These are phyloP conservation scores for Salix suchowensis DNA, from an alignment of 345 rosid genomes.

Conservation along the genomic window DNA sequence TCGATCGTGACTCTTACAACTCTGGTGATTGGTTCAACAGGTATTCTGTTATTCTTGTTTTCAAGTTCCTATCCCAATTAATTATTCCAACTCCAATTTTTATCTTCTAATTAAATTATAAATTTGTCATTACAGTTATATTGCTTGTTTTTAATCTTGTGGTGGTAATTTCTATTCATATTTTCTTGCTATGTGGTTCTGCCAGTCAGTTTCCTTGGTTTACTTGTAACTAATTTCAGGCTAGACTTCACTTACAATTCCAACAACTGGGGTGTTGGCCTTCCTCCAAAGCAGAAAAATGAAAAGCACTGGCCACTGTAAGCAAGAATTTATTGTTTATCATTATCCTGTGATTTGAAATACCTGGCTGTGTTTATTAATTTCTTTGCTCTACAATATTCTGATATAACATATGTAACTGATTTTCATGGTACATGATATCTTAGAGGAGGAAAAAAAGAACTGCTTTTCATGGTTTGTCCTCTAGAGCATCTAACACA, in stretches of 20 bases:
- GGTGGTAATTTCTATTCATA: neutral
- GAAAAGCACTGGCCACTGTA: conserved; percentile 79
- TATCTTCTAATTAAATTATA: neutral
- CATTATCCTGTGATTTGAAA: neutral
- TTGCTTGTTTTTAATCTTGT: neutral
- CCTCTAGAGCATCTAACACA: neutral
- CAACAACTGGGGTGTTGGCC: conserved; percentile 94
- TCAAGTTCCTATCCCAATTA: neutral
- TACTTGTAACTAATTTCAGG: conserved; percentile 38
- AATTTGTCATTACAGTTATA: neutral
- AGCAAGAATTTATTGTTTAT: conserved; percentile 21
- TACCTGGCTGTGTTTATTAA: neutral
- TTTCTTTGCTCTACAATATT: no score
- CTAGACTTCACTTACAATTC: conserved; percentile 72
- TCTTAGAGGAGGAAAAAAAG: no score
- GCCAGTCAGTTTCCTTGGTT: no score
- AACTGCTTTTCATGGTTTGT: neutral
- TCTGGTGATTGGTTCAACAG: conserved; percentile 99
- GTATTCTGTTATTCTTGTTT: conserved; percentile 31
- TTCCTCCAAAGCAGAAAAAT: conserved; percentile 85
- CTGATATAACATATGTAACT: no score
- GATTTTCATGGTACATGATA: neutral
- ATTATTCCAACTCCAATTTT: neutral
- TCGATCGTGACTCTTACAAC: conserved; percentile 96
- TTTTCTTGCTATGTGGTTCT: neutral